Conservation (phyloP, 2,329 filamentous ascomycete genomes). For the Hypocrella siamensis region DNA sequence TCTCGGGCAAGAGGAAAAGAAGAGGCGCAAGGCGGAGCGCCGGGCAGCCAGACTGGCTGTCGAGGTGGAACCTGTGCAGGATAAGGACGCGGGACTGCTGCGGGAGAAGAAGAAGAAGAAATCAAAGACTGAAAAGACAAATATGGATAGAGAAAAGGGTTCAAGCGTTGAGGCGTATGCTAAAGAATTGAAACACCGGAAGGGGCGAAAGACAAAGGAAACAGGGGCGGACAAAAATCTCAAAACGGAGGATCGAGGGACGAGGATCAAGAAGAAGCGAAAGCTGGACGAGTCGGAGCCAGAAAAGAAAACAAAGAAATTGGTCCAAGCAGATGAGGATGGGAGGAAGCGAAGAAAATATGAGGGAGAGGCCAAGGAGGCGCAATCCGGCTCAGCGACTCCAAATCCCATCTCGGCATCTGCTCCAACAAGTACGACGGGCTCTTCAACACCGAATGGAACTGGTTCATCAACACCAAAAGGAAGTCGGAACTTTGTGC, state of each 20-base stretch:
- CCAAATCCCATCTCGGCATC: constrained; percentile 11
- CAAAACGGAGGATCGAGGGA: no score
- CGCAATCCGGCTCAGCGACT: constrained; percentile 4
- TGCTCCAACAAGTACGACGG: constrained; percentile 19
- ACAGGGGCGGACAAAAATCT: constrained; percentile 3
- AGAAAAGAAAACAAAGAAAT: no score
- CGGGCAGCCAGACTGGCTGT: constrained; percentile 24
- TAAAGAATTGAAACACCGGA: no score
- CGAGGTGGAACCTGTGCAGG: constrained; percentile 2
- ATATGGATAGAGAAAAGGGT: not conserved
- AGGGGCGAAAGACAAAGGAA: no score
- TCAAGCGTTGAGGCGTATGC: no score
- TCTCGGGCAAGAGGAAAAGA: constrained; percentile 21
- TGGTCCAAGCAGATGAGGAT: constrained; percentile 6
- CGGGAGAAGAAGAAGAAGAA: constrained; percentile 19
- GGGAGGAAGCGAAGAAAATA: not conserved
- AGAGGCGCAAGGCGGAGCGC: constrained; percentile 28
- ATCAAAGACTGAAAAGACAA: not conserved
- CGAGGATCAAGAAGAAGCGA: no score
- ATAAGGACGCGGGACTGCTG: constrained; percentile 12
- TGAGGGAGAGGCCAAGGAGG: not conserved
- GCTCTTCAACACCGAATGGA: constrained; percentile 11
- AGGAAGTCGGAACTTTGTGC: constrained; percentile 52
- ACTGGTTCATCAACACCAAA: constrained; percentile 30
- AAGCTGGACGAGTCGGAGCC: no score